phyloP scores from a whole-genome alignment of 805 yeast genomes.

The Myxozyma monticola region DNA sequence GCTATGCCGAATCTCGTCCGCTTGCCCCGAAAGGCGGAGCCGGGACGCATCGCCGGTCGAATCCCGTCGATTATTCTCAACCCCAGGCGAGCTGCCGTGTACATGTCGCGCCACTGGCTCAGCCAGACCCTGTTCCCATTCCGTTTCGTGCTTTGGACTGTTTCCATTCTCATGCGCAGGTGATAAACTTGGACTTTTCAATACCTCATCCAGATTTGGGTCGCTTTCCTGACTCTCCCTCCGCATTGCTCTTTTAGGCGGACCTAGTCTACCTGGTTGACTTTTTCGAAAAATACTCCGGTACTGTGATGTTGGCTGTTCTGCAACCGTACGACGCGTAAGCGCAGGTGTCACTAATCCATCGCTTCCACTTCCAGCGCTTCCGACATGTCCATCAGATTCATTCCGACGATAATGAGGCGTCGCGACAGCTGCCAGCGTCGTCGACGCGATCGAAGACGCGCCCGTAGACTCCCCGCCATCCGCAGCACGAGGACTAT shows the following conservation, averaged over 20 bases:
- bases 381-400: too few species aligned
- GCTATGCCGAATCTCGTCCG: conserved; percentile 34
- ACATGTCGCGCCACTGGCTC: too few species aligned
- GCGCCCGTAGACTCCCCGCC: too few species aligned
- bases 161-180: too few species aligned
- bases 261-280: conserved; percentile 40
- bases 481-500: too few species aligned
- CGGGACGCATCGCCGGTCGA: neutral
- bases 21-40: conserved; percentile 18
- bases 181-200: conserved; percentile 6
- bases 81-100: too few species aligned
- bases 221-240: conserved; percentile 26
- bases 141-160: too few species aligned
- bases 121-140: too few species aligned
- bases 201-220: conserved; percentile 1
- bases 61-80: neutral
- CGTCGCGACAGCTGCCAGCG: too few species aligned
- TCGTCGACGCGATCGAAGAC: too few species aligned
- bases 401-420: too few species aligned
- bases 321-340: conserved; percentile 23
- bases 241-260: conserved; percentile 40
- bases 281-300: conserved; percentile 38
- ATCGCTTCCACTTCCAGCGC: too few species aligned
- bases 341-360: conserved; percentile 21
- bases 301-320: conserved; percentile 29